Conservation (phyloP, 2,329 filamentous ascomycete genomes). For the Aspergillus neoniger region DNA sequence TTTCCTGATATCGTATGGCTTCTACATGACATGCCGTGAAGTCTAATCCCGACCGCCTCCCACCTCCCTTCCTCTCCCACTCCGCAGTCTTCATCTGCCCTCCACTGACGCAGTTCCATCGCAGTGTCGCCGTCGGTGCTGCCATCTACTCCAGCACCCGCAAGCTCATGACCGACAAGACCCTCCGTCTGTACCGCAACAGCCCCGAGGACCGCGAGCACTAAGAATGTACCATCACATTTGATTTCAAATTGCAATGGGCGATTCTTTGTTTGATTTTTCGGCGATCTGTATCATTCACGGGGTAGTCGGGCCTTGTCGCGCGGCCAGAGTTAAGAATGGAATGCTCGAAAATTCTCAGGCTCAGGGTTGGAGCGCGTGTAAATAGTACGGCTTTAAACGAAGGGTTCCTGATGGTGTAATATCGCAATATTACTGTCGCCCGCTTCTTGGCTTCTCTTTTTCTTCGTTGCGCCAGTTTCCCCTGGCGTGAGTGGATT, state of each 20-base stretch:
- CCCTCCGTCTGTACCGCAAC: conserved; percentile 80
- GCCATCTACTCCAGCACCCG: conserved; percentile 78
- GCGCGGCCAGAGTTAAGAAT: conserved; percentile 18
- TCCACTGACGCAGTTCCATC: conserved; percentile 24
- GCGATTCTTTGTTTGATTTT: conserved; percentile 28
- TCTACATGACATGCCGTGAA: conserved; percentile 9
- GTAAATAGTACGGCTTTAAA: conserved; percentile 42
- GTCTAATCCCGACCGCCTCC: conserved; percentile 6
- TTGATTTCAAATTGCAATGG: conserved; percentile 32
- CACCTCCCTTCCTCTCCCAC: conserved; percentile 20
- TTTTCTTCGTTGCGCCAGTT: conserved; percentile 20
- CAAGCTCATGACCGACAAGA: conserved; percentile 89
- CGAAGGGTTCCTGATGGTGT: conserved; percentile 28
- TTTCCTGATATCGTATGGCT: conserved; percentile 10
- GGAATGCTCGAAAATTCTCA: conserved; percentile 27
- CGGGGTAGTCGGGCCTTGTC: conserved; percentile 28
- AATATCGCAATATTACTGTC: conserved; percentile 33
- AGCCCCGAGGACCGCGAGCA: conserved; percentile 48
- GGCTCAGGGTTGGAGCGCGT: conserved; percentile 33
- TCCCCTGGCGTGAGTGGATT: conserved; percentile 16
- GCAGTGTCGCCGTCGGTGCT: conserved; percentile 68
- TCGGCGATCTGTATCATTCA: conserved; percentile 34
- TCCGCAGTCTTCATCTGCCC: conserved; percentile 9
- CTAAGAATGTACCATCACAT: conserved; percentile 40
- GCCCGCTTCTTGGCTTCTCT: conserved; percentile 20